A percentile compares a stretch with the other conserved stretches of the same genome.
These are phyloP conservation scores for Russula vinacea DNA, from an alignment of 768 basidiomycete species.

Conservation along the genomic window DNA sequence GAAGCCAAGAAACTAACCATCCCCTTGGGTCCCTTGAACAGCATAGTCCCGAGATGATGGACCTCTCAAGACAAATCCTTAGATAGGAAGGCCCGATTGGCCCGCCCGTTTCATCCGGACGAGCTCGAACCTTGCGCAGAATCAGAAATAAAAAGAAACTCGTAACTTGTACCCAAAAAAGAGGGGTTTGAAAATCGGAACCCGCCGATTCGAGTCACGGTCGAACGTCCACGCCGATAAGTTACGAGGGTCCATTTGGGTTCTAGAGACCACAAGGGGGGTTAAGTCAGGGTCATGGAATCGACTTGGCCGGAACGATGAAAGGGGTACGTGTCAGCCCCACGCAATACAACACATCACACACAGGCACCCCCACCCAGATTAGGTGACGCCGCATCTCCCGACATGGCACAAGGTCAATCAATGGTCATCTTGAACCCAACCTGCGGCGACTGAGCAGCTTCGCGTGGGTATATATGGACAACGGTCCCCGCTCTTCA, in stretches of 20 bases:
- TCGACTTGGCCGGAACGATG: not conserved
- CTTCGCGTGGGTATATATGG: not conserved
- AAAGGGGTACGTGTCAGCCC: not conserved
- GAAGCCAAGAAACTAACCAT: not conserved
- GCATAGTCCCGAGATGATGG: not conserved
- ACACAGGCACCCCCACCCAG: not conserved
- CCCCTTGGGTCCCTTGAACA: too few species aligned
- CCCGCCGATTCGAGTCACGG: not conserved
- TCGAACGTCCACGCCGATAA: not conserved
- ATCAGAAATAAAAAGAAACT: not conserved
- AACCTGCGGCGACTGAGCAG: not conserved
- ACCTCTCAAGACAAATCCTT: not conserved
- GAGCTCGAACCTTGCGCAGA: not conserved
- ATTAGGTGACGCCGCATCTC: not conserved
- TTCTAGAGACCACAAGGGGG: not conserved
- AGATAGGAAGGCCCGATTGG: not conserved
- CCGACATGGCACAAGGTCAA: not conserved
- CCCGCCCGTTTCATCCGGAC: not conserved
- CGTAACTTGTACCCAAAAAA: not conserved
- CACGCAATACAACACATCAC: not conserved
- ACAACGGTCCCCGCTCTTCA: not conserved
- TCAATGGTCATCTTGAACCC: too few species aligned
- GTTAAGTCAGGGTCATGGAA: not conserved
- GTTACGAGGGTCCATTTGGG: too few species aligned
- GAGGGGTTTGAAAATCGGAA: constrained; percentile 4